Evolutionary conservation across 2,329 filamentous ascomycete species (phyloP).

Genomic region (Phyllosticta citriasiana): DNA sequence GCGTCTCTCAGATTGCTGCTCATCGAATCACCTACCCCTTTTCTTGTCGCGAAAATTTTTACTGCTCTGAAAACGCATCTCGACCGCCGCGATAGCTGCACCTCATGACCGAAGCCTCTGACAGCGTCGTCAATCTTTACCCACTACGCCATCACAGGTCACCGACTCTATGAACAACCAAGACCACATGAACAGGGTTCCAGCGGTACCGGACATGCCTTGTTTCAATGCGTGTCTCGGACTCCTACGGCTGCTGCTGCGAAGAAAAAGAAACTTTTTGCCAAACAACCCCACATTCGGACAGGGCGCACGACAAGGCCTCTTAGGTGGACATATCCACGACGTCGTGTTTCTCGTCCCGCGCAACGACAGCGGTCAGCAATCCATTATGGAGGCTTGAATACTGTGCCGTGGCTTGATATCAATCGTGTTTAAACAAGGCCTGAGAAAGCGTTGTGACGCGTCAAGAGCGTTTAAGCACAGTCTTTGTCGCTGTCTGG

Average conservation of each 20-base stretch:
- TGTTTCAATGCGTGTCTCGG: neutral
- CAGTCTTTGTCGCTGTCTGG: too few species aligned
- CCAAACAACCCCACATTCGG: neutral
- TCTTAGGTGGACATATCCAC: neutral
- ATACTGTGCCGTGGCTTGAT: too few species aligned
- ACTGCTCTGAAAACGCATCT: neutral
- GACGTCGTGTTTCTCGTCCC: neutral
- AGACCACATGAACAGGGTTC: neutral
- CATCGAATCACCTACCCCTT: neutral
- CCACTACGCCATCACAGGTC: neutral
- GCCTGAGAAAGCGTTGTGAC: too few species aligned
- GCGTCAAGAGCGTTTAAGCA: too few species aligned
- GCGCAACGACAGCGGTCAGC: too few species aligned
- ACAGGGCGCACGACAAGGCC: neutral
- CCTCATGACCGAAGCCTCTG: neutral
- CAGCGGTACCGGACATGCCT: neutral
- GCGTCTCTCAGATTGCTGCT: neutral
- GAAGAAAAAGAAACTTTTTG: neutral
- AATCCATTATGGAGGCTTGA: too few species aligned
- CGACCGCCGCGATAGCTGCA: neutral
- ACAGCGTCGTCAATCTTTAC: neutral
- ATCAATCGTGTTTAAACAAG: too few species aligned
- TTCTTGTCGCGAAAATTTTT: neutral
- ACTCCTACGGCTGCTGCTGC: neutral
- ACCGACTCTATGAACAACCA: neutral